Evolutionary conservation across 352 stramenopile species (phyloP).

Genomic region (Globisporangium lucens): DNA sequence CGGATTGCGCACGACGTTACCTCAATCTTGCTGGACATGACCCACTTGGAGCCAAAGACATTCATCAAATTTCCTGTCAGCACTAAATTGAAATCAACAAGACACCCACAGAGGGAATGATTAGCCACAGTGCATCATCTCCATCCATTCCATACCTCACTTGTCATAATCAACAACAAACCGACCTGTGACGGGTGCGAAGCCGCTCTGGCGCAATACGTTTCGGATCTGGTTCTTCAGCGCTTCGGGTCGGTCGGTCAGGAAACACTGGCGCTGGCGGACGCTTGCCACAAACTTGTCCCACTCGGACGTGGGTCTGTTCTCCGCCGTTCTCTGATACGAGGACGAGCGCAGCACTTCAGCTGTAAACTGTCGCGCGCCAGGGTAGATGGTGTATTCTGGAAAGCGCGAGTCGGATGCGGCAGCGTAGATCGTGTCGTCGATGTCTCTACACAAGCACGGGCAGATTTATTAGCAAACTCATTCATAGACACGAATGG

Average conservation of each 20-base stretch:
- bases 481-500: background rate
- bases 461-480: background rate
- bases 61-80: slow-evolving; percentile 16
- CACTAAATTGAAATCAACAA: slow-evolving; percentile 2
- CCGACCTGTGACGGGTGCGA: slow-evolving; percentile 16
- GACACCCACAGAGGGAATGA: background rate
- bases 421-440: slow-evolving; percentile 19
- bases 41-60: slow-evolving; percentile 15
- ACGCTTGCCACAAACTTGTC: slow-evolving; percentile 1
- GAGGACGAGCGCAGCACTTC: slow-evolving; percentile 11
- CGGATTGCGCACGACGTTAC: background rate
- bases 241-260: slow-evolving; percentile 1
- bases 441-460: slow-evolving; percentile 8
- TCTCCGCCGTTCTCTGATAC: background rate
- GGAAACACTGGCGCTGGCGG: slow-evolving; percentile 9
- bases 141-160: background rate
- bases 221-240: slow-evolving; percentile 7
- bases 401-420: slow-evolving; percentile 16
- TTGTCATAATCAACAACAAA: background rate
- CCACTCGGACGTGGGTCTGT: background rate
- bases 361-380: slow-evolving; percentile 12
- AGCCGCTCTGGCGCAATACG: slow-evolving; percentile 5
- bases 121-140: background rate
- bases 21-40: slow-evolving; percentile 14
- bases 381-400: slow-evolving; percentile 21